Evolutionary conservation across 192 early-diverging fungal genomes (phyloP).

Genomic region (Fimicolochytrium jonesii): DNA sequence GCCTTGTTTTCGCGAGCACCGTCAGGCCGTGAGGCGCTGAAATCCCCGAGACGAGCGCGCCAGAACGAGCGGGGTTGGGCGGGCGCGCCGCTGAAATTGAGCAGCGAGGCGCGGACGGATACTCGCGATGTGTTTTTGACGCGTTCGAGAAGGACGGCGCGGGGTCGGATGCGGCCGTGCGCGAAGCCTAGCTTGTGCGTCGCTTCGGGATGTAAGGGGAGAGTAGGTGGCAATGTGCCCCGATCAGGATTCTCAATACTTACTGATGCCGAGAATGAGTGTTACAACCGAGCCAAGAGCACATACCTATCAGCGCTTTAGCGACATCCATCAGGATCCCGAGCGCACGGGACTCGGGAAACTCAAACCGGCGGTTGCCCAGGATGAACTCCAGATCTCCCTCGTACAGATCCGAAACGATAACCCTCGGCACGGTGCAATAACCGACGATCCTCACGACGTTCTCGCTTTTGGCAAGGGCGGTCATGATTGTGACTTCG

Average conservation of each 20-base stretch:
- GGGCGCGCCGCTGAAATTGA: conserved; percentile 1
- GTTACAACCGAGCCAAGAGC: neutral
- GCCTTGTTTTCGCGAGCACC: conserved; percentile 1
- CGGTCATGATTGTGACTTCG: conserved; percentile 20
- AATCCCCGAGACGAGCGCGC: conserved; percentile 23
- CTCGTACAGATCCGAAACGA: conserved; percentile 23
- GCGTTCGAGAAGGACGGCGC: conserved; percentile 21
- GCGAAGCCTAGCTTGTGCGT: conserved; percentile 13
- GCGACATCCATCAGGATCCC: conserved; percentile 18
- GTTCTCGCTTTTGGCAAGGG: conserved; percentile 14
- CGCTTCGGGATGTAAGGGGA: neutral
- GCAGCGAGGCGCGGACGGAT: conserved; percentile 10
- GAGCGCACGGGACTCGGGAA: conserved; percentile 2
- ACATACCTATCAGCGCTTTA: conserved; percentile 3
- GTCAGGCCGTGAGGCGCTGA: conserved; percentile 14
- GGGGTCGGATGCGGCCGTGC: conserved; percentile 15
- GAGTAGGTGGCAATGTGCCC: too few species aligned
- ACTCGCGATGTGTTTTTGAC: conserved; percentile 14
- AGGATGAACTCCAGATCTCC: conserved; percentile 25
- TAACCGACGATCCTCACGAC: conserved; percentile 21
- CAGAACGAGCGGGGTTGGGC: conserved; percentile 16
- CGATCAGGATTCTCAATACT: too few species aligned
- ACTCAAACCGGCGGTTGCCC: conserved; percentile 18
- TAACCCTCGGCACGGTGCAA: conserved; percentile 20
- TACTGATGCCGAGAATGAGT: too few species aligned